Evolutionary conservation across 805 yeast genomes (phyloP).

Genomic region (Candida sithepensis): DNA sequence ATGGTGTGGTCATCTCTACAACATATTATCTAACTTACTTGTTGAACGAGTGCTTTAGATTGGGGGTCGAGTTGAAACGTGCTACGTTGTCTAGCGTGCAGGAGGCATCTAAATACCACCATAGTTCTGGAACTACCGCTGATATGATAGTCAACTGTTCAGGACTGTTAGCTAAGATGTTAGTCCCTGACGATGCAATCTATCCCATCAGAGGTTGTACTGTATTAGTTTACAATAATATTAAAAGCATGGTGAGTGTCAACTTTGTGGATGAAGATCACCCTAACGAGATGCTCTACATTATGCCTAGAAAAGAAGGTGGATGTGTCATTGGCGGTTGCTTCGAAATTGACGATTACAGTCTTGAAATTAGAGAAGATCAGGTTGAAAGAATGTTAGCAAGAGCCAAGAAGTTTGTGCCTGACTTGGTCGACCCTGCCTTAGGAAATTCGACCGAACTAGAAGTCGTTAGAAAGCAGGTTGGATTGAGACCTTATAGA

Average conservation of each 20-base stretch:
- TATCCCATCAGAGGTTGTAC: conserved; percentile 62
- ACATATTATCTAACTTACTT: conserved; percentile 27
- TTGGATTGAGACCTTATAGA: conserved; percentile 68
- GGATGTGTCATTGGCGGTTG: conserved; percentile 65
- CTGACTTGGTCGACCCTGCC: conserved; percentile 30
- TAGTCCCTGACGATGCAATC: conserved; percentile 41
- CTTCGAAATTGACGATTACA: conserved; percentile 21
- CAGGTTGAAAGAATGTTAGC: conserved; percentile 45
- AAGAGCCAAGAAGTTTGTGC: conserved; percentile 41
- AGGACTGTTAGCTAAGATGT: conserved; percentile 45
- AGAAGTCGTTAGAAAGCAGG: conserved; percentile 48
- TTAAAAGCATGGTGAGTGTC: conserved; percentile 31
- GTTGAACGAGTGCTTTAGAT: conserved; percentile 37
- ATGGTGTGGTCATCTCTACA: conserved; percentile 30
- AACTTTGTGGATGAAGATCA: conserved; percentile 23
- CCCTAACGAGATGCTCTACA: conserved; percentile 48
- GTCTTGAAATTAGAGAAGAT: conserved; percentile 34
- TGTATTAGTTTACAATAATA: conserved; percentile 45
- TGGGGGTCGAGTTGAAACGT: conserved; percentile 43
- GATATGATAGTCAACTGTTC: conserved; percentile 55
- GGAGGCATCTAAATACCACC: conserved; percentile 45
- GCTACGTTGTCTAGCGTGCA: conserved; percentile 38
- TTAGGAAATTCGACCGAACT: conserved; percentile 28
- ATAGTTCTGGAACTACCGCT: conserved; percentile 34
- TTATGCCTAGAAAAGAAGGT: conserved; percentile 74